Percentiles rank a stretch among this genome's conserved stretches.
phyloP scores from a whole-genome alignment of 2,329 filamentous ascomycete genomes.

The Venturia aucupariae region DNA sequence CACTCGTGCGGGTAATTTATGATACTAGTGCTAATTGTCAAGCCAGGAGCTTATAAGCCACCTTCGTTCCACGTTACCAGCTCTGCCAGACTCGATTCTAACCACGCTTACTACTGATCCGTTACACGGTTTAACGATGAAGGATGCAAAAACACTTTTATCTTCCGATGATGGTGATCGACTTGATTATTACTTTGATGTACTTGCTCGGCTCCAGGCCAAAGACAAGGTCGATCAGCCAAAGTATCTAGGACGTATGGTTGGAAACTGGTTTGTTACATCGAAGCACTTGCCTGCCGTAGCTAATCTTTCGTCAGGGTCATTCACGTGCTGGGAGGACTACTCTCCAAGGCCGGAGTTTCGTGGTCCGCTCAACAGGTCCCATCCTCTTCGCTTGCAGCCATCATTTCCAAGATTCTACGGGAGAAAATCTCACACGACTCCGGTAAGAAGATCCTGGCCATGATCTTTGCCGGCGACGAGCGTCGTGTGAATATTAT shows the following conservation, averaged over 20 bases:
- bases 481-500: conserved; percentile 41
- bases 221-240: conserved; percentile 17
- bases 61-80: conserved; percentile 55
- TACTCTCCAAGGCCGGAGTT: conserved; percentile 31
- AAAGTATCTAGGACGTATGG: conserved; percentile 33
- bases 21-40: not conserved
- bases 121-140: conserved; percentile 60
- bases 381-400: conserved; percentile 31
- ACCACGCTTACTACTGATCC: conserved; percentile 46
- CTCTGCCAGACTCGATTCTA: conserved; percentile 62
- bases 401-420: conserved; percentile 33
- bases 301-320: conserved; percentile 26
- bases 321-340: conserved; percentile 42
- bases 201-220: conserved; percentile 44
- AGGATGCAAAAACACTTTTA: conserved; percentile 76
- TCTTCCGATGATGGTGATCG: conserved; percentile 69
- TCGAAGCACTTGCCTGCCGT: not conserved
- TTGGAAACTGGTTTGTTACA: conserved; percentile 45
- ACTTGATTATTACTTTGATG: conserved; percentile 70
- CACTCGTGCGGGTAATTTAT: not conserved
- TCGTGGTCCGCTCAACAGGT: conserved; percentile 35
- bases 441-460: conserved; percentile 52
- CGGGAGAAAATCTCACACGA: conserved; percentile 40
- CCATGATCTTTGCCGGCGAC: conserved; percentile 44
- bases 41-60: conserved; percentile 53